A percentile compares a stretch with the other conserved stretches of the same genome.
These are phyloP conservation scores for Exophiala viscosa DNA, from an alignment of 2,329 filamentous ascomycete species.

Conservation along the genomic window DNA sequence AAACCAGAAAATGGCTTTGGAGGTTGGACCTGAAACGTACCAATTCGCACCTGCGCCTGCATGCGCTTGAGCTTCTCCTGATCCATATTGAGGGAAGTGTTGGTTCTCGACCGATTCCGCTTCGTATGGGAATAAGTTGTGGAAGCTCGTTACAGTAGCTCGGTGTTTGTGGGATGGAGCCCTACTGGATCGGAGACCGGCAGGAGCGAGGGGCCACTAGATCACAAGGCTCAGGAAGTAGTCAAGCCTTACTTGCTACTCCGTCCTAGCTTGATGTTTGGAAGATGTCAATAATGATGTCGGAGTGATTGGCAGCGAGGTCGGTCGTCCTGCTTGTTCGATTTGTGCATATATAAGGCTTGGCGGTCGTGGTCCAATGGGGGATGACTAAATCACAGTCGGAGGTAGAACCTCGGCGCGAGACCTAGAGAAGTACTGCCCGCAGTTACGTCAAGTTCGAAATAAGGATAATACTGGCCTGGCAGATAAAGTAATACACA, in stretches of 20 bases:
- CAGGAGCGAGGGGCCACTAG: neutral
- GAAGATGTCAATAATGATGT: neutral
- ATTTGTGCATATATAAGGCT: slow-evolving; percentile 2
- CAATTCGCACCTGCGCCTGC: slow-evolving; percentile 66
- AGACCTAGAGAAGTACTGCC: no score
- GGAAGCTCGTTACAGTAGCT: neutral
- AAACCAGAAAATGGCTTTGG: neutral
- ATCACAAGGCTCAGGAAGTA: slow-evolving; percentile 6
- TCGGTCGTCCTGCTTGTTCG: neutral
- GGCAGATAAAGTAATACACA: no score
- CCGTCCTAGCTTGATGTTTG: slow-evolving; percentile 12
- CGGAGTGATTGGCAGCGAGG: neutral
- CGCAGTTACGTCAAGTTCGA: no score
- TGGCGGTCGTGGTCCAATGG: neutral
- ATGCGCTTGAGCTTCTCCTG: slow-evolving; percentile 63
- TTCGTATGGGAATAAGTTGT: neutral
- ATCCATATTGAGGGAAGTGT: slow-evolving; percentile 53
- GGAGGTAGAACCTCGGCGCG: no score
- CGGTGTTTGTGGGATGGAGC: neutral
- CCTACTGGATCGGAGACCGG: neutral
- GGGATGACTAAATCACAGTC: no score
- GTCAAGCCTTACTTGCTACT: slow-evolving; percentile 1
- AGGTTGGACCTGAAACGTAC: slow-evolving; percentile 50
- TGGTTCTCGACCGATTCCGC: neutral
- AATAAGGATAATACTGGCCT: no score